Evolutionary conservation across 2,329 filamentous ascomycete species (phyloP), one percentile per base, ranked within the genome.

Genomic region (Anthostomella pinea): DNA sequence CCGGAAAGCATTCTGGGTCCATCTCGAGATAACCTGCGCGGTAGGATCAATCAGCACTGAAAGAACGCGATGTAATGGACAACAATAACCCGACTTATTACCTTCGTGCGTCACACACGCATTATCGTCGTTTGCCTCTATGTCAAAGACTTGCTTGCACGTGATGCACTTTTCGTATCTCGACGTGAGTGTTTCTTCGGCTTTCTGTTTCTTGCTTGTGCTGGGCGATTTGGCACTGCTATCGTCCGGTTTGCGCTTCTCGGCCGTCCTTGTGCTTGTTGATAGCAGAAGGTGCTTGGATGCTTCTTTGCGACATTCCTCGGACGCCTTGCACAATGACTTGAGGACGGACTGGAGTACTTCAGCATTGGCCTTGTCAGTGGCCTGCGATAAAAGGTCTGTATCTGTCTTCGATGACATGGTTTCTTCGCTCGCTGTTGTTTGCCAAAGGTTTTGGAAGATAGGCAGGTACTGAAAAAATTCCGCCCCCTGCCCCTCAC

Each of bases 311-410:
- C 39, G 34, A 16, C 39, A 38, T 13, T 6, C 23, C 15, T 45
- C 39, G 7, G 39, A 48, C 6, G 24, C 23, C 13, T 28, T 22
- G 14, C 42, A 48, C 35, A 45, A 38, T 6, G 33, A 37, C 9
- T 32, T 39, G 21, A 47, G 22, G 7, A 42, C 8, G 2, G 4
- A 15, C 4, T 35, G 45, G 16, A 47, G 26, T 7, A 26, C 40
- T 7, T 10, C 3, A 11, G 18, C 38, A 30, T 48, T 31, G 11
- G 39, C 31, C 22, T 20, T 35, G 7, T 40, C 29, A 11, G 40
- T 38, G 19, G 34, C 39, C n/a, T n/a, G n/a, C n/a, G n/a, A n/a
- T n/a, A n/a, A n/a, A n/a, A n/a, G n/a, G n/a, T n/a, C n/a, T n/a
- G n/a, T n/a, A n/a, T n/a, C n/a, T n/a, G n/a, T n/a, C n/a, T n/a